Conservation (phyloP, 2,329 filamentous ascomycete genomes). For the Sarocladiaceae sp. region DNA sequence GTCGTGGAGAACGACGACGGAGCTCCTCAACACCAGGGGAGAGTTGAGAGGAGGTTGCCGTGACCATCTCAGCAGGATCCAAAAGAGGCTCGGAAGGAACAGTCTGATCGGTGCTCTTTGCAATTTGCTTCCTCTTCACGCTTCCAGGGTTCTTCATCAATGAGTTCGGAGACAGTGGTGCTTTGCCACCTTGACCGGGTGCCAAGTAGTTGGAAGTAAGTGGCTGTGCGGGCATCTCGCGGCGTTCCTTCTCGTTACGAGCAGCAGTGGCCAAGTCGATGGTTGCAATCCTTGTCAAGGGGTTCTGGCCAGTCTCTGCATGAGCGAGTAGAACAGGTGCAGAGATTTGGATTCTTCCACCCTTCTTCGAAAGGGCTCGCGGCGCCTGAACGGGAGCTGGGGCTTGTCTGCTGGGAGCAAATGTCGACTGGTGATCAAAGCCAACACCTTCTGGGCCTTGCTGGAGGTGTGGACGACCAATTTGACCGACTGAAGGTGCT, state of each 20-base stretch:
- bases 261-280: conserved; percentile 47
- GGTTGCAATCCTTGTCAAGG: conserved; percentile 41
- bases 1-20: conserved; percentile 47
- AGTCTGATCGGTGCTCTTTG: conserved; percentile 3
- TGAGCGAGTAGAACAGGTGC: conserved; percentile 37
- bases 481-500: conserved; percentile 4
- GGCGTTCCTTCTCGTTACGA: conserved; percentile 39
- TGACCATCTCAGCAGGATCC: conserved; percentile 26
- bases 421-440: conserved; percentile 1
- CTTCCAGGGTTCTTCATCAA: conserved; percentile 28
- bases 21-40: conserved; percentile 48
- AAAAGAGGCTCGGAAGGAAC: conserved; percentile 15
- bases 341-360: conserved; percentile 43
- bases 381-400: not conserved
- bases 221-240: conserved; percentile 27
- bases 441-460: not conserved
- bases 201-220: conserved; percentile 27
- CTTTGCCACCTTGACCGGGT: conserved; percentile 30
- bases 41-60: conserved; percentile 42
- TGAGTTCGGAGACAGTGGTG: conserved; percentile 28
- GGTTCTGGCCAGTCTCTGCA: conserved; percentile 27
- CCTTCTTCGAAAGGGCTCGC: conserved; percentile 21
- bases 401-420: not conserved
- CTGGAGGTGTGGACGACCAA: conserved; percentile 4
- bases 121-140: conserved; percentile 34